phyloP scores from a whole-genome alignment of 345 rosid genomes.

The Hibiscus trionum region DNA sequence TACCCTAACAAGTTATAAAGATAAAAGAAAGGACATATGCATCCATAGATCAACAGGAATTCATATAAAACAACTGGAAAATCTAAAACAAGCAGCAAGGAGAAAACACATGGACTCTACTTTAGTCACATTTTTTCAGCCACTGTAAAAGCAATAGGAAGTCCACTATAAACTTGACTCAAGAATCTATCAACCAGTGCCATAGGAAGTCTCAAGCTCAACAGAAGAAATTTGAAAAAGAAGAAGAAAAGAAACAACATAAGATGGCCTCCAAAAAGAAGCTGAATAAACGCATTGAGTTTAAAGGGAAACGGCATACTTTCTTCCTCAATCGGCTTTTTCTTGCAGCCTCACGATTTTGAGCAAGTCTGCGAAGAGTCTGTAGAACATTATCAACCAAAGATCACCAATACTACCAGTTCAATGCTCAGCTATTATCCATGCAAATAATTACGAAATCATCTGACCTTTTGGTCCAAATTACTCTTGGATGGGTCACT shows the following conservation, averaged over 20 bases:
- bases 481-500: slow-evolving; percentile 89
- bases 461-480: slow-evolving; percentile 84
- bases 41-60: background rate
- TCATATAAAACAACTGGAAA: background rate
- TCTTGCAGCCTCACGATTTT: slow-evolving; percentile 96
- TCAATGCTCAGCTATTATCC: background rate
- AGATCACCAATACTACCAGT: slow-evolving; percentile 12
- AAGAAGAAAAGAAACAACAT: background rate
- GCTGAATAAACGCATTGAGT: background rate
- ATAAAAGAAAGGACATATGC: background rate
- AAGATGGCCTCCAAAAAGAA: background rate
- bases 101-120: background rate
- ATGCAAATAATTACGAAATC: slow-evolving; percentile 6
- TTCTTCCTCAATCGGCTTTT: slow-evolving; percentile 93
- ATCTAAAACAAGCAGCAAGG: background rate
- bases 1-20: background rate
- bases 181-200: background rate
- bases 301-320: slow-evolving; percentile 27
- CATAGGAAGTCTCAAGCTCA: background rate
- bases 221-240: background rate
- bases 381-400: slow-evolving; percentile 31
- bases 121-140: background rate
- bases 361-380: slow-evolving; percentile 96
- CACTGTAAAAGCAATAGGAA: background rate
- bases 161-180: background rate